Conservation (phyloP, 1,284 basidiomycete species). For the Cronartium quercuum region DNA sequence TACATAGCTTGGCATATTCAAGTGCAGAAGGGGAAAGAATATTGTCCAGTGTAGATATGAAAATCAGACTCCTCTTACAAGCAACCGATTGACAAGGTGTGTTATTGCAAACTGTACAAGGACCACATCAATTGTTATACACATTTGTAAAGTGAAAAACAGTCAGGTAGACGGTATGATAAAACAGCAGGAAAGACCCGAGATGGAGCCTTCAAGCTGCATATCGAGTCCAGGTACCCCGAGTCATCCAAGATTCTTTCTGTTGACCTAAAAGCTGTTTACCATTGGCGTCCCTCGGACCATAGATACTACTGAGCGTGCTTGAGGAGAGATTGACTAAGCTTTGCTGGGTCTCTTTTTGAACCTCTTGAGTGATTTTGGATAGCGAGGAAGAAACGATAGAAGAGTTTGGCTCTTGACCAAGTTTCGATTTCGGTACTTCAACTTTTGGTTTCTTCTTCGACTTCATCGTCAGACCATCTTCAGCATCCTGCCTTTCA, state of each 20-base stretch:
- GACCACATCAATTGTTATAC: no score
- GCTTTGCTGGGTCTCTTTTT: conserved; percentile 37
- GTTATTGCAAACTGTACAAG: no score
- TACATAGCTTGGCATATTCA: no score
- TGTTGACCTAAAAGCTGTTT: conserved; percentile 38
- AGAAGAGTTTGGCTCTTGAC: background rate
- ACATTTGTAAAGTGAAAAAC: no score
- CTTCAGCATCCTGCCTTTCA: background rate
- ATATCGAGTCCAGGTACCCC: conserved; percentile 39
- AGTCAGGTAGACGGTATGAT: background rate
- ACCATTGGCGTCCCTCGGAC: conserved; percentile 35
- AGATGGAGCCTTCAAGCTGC: conserved; percentile 16
- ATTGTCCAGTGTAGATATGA: no score
- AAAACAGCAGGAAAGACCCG: background rate
- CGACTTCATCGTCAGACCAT: background rate
- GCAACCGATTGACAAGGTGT: no score
- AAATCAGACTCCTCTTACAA: no score
- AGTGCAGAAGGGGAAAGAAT: no score
- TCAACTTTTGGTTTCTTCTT: conserved; percentile 1
- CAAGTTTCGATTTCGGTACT: background rate
- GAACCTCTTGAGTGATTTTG: conserved; percentile 22
- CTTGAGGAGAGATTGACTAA: conserved; percentile 36
- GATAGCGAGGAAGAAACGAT: conserved; percentile 20
- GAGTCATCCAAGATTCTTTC: conserved; percentile 39
- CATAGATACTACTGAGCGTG: conserved; percentile 31